Evolutionary conservation across 257 asterid species (phyloP), one percentile per base, ranked within the genome.

Genomic region (Solanum corneliomulleri): DNA sequence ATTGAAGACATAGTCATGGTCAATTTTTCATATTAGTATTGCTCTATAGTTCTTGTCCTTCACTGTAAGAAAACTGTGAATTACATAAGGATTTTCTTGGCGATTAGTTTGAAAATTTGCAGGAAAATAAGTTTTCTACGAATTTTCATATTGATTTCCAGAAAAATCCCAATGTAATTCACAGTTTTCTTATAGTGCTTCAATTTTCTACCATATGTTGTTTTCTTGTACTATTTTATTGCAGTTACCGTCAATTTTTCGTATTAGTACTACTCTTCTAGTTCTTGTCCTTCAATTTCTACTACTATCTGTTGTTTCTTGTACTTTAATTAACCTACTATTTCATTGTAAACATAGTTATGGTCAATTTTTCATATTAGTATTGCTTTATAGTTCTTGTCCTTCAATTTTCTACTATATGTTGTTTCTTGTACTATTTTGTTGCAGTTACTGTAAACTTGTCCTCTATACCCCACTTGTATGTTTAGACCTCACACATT

Each of bases 281-380:
- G 5, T 27, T 27, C 0, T 66, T 27, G 20, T 27, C 74, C 2
- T 66, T 66, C 0, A 0, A 66, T 66, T 6, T 66, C 1, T 66
- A 0, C 0, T n/a, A 25, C 18, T n/a, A 2, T 66, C 1, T 25
- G 0, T 66, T 64, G 8, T 5, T n/a, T 66, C 33, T 47, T 5
- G 1, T 64, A 66, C 18, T 66, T 60, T 13, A 1, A 11, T 64
- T 64, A 25, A 8, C 33, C 72, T 25, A 25, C 33, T 25, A 64
- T 64, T n/a, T 66, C 25, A 18, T 66, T 25, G 20, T 0, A 25
- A 9, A 35, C 37, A 29, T 2, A 62, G 27, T 27, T 27, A 27
- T 27, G 27, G 27, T 27, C 27, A 27, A 27, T 27, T 27, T 27
- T 27, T 27, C 27, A 27, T 27, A 27, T 27, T 27, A 27, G 27